phyloP scores from a whole-genome alignment of 345 rosid genomes.

The Noccaea bulbosa region DNA sequence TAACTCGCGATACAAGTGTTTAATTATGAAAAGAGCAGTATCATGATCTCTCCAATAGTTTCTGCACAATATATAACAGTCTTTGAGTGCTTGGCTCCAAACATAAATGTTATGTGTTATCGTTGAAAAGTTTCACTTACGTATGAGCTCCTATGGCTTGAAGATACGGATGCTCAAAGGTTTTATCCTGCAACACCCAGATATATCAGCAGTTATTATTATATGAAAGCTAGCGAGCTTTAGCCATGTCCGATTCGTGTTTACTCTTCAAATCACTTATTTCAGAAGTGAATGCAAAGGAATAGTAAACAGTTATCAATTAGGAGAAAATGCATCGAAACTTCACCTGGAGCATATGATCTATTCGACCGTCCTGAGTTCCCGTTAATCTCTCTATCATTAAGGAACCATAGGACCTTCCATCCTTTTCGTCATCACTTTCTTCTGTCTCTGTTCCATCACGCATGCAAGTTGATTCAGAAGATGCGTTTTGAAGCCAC shows the following conservation, averaged over 20 bases:
- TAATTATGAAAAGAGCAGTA: conserved; percentile 89
- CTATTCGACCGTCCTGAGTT: conserved; percentile 79
- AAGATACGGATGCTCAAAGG: conserved; percentile 92
- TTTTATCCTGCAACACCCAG: conserved; percentile 70
- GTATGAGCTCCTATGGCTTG: conserved; percentile 96
- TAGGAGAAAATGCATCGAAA: conserved; percentile 20
- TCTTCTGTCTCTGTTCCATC: conserved; percentile 56
- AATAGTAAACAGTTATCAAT: not conserved
- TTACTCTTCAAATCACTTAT: not conserved
- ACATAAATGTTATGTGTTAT: not conserved
- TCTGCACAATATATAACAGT: conserved; percentile 51
- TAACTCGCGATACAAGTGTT: conserved; percentile 76
- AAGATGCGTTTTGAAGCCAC: conserved; percentile 17
- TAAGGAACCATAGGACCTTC: conserved; percentile 71
- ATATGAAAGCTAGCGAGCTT: conserved; percentile 17
- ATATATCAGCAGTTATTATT: conserved; percentile 4
- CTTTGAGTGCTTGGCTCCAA: conserved; percentile 11
- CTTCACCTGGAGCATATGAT: conserved; percentile 89
- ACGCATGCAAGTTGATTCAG: conserved; percentile 17
- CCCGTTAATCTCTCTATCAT: conserved; percentile 89
- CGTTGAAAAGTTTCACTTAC: conserved; percentile 54
- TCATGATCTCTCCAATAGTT: conserved; percentile 98
- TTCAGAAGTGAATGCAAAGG: conserved; percentile 4
- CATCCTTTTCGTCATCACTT: conserved; percentile 53
- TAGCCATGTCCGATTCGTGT: conserved; percentile 6